Base-by-base conservation (phyloP, 352 stramenopile genomes). In the Pythium volutum region DNA sequence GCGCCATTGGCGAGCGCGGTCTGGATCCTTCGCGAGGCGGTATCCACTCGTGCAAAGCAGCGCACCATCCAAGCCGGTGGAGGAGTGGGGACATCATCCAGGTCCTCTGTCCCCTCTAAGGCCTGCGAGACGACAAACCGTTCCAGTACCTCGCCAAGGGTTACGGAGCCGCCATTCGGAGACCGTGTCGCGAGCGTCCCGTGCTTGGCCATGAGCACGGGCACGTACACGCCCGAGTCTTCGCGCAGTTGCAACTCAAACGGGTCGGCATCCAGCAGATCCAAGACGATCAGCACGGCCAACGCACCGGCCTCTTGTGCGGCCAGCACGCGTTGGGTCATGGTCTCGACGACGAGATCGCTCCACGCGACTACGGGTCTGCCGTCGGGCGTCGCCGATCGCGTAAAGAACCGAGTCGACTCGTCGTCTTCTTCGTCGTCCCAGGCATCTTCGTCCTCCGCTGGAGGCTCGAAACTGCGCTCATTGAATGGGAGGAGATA, bases 201-300 rank as follows among this genome's bases (percentile, higher is more conserved):
- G 54, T 39, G 70, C 3, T 73, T 74, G 46, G 74, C 36, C 78
- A 89, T 88, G 23, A 91, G 58, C n/a, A 91, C 78, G 1, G 82
- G 82, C 36, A 91, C 76, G 59, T 88, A 91, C 8, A 91, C 66
- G 0, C 82, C 82, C 0, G 77, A 72, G 29, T 87, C 80, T 1
- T 70, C 41, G 1, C 59, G 38, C 20, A 89, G 73, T 11, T 78
- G 55, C 27, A 91, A 62, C 31, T 76, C 68, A 18, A 91, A 91
- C 18, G 82, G 62, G 16, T 84, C 75, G 1, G 75, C 71, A 25
- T 79, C 70, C n/a, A 83, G 72, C 4, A 91, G 51, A 46, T 89
- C 78, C 6, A 91, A 66, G 15, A 88, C 75, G 5, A 89, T 54
- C 11, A 91, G 70, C 41, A 88, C 78, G 33, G 66, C 71, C 0